These are phyloP conservation scores for Micractinium sp. DNA, from an alignment of 139 green algal genomes.

Conservation along the genomic window DNA sequence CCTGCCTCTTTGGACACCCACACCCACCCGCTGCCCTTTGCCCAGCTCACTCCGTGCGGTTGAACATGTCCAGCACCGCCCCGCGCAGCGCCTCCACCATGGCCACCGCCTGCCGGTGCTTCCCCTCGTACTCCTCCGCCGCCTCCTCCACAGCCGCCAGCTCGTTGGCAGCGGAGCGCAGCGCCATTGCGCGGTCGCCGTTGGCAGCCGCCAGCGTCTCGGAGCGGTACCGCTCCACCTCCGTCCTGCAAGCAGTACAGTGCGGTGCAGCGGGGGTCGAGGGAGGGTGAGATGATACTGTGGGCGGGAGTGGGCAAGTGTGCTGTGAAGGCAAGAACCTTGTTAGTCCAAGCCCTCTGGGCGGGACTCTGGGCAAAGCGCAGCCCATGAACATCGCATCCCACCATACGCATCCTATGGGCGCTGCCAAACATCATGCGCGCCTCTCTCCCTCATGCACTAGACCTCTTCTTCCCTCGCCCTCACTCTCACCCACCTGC, in stretches of 20 bases:
- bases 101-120: conserved; percentile 43
- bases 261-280: not conserved
- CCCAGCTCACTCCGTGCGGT: conserved; percentile 30
- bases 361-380: too few relatives aligned
- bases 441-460: not conserved
- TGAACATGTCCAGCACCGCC: conserved; percentile 72
- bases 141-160: conserved; percentile 51
- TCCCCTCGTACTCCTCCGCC: conserved; percentile 53
- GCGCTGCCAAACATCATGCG: not conserved
- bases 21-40: too few relatives aligned
- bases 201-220: conserved; percentile 18
- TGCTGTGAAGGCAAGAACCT: too few relatives aligned
- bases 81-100: conserved; percentile 47
- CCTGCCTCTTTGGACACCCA: not conserved
- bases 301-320: too few relatives aligned
- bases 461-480: not conserved
- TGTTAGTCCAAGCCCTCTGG: too few relatives aligned
- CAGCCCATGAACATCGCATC: too few relatives aligned
- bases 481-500: not conserved
- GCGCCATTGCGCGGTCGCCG: not conserved
- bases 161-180: conserved; percentile 43
- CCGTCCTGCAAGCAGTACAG: not conserved
- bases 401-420: too few relatives aligned
- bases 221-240: conserved; percentile 16
- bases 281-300: too few relatives aligned